Evolutionary conservation across 371 early-diverging fungal species (phyloP), one percentile per base, ranked within the genome.

Genomic region (Ordospora pajunii): DNA sequence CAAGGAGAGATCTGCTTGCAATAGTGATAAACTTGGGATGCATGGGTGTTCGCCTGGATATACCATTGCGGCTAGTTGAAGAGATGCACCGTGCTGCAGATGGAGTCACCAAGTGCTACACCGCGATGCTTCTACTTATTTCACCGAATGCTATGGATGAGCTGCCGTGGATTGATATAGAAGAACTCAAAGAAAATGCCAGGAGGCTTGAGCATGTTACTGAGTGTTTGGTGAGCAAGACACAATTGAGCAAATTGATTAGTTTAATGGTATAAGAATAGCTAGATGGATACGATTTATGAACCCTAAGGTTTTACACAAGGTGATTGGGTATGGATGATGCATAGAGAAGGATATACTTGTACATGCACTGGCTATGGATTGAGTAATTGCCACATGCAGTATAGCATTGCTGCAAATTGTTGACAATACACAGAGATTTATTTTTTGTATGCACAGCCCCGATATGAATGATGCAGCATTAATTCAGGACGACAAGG

Each of bases 401-500:
- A 32, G 32, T 5, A 32, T 32, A 5, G 32, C 32, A n/a, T 32
- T 32, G 32, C 5, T 32, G 1, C 32, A 32, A 32, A 32, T 32
- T 32, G 32, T 32, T 32, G 32, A 32, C 32, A 32, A 32, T 32
- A 32, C 32, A 48, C 7, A 48, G 48, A 1, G 6, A 58, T 68
- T 68, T 68, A 50, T 68, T 48, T 50, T 68, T 51, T 40, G 25
- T 40, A 68, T 52, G 40, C 52, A 17, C 22, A 43, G n/a, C 53
- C 51, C 70, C 70, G 14, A 23, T 32, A 70, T 50, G 45, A 45
- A 19, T 21, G 58, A 70, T 27, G 27, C 32, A 43, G 6, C 66
- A 17, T 46, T 40, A 42, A 50, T 70, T 17, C 68, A 73, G 40
- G 66, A 25, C 53, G 76, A 62, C 25, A 69, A 73, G 14, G 77